These are phyloP conservation scores for Eustoma russellianum DNA, from an alignment of 257 asterid species.

Conservation along the genomic window DNA sequence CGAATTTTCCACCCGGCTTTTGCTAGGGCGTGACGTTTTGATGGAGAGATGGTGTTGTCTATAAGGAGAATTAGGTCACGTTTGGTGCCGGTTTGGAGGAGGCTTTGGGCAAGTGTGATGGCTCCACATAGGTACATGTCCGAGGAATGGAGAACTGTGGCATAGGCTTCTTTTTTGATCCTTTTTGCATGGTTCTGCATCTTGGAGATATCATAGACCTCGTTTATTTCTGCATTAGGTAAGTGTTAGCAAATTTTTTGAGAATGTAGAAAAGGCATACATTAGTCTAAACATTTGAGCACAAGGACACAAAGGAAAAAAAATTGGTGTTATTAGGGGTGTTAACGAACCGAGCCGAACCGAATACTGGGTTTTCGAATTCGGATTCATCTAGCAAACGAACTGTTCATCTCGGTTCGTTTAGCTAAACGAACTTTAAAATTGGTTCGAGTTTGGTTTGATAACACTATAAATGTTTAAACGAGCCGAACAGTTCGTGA, in stretches of 20 bases:
- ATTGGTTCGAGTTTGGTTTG: too few relatives aligned
- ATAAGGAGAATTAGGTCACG: constrained; percentile 71
- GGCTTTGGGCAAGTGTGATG: constrained; percentile 64
- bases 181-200: constrained; percentile 13
- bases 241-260: neutral
- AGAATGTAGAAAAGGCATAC: too few relatives aligned
- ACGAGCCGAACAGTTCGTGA: too few relatives aligned
- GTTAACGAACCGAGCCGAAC: too few relatives aligned
- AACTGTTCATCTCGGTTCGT: too few relatives aligned
- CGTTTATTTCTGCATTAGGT: constrained; percentile 22
- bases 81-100: constrained; percentile 43
- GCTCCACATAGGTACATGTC: constrained; percentile 79
- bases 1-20: constrained; percentile 76
- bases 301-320: too few relatives aligned
- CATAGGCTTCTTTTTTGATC: constrained; percentile 53
- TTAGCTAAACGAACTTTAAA: too few relatives aligned
- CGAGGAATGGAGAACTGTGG: constrained; percentile 70
- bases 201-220: constrained; percentile 42
- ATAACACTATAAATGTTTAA: too few relatives aligned
- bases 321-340: too few relatives aligned
- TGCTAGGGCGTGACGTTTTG: constrained; percentile 41
- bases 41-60: constrained; percentile 42
- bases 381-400: too few relatives aligned
- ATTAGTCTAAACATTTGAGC: too few relatives aligned
- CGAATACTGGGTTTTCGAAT: too few relatives aligned